phyloP scores from a whole-genome alignment of 140 eudicot species.

The Oenanthe javanica region DNA sequence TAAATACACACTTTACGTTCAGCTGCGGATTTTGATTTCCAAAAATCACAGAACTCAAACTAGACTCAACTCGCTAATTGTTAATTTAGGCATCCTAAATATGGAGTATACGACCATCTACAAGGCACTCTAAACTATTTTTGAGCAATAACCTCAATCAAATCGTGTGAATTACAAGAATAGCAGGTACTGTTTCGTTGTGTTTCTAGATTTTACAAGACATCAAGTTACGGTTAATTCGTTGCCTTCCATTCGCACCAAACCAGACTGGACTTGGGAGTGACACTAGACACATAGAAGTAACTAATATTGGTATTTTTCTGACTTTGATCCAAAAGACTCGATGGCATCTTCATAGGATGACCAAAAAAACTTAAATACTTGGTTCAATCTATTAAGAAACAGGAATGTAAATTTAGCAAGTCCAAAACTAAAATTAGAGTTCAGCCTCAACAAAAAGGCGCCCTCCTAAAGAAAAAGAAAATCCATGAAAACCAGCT shows the following conservation, averaged over 20 bases:
- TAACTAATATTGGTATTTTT: neutral
- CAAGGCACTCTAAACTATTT: no score
- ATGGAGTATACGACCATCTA: no score
- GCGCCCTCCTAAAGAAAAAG: slow-evolving; percentile 8
- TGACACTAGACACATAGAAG: neutral
- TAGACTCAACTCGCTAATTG: no score
- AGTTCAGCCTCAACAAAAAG: slow-evolving; percentile 15
- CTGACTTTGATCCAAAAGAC: neutral
- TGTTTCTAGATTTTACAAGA: no score
- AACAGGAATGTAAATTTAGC: slow-evolving; percentile 13
- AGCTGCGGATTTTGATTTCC: no score
- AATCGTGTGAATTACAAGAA: neutral
- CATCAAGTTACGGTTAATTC: neutral
- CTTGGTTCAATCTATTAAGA: slow-evolving; percentile 16
- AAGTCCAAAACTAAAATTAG: slow-evolving; percentile 21
- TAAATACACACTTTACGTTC: no score
- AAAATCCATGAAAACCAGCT: slow-evolving; percentile 37
- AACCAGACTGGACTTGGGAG: neutral
- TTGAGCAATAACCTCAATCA: neutral
- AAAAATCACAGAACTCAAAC: no score
- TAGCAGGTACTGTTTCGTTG: neutral
- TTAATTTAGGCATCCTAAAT: no score
- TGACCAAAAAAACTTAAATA: neutral
- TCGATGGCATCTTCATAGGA: neutral
- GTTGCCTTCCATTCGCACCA: neutral